Percentiles rank a stretch among this genome's conserved stretches.
phyloP scores from a whole-genome alignment of 169 alveolate species.

The Plasmodium berghei region DNA sequence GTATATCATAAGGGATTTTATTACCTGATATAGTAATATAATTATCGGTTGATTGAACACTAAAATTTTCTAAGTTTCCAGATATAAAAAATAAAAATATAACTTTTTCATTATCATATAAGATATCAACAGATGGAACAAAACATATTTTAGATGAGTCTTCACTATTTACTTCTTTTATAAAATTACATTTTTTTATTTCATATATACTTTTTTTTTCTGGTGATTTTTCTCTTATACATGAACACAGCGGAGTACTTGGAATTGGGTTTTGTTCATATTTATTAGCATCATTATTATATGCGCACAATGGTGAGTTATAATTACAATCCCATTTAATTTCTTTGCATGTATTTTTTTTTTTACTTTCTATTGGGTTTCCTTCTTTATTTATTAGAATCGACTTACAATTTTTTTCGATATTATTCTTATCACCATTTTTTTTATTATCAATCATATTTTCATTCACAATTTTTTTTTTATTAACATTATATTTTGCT shows the following conservation, averaged over 20 bases:
- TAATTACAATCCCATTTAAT: not conserved
- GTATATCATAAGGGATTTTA: constrained; percentile 54
- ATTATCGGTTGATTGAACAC: constrained; percentile 36
- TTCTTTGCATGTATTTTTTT: constrained; percentile 2
- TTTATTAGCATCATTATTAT: not conserved
- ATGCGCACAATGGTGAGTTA: not conserved
- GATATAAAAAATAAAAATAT: constrained; percentile 65
- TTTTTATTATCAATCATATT: no score
- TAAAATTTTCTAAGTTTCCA: constrained; percentile 58
- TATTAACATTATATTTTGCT: not conserved
- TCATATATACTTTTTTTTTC: constrained; percentile 9
- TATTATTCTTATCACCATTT: not conserved
- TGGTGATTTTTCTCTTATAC: not conserved
- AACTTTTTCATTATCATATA: constrained; percentile 69
- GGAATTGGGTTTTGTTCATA: constrained; percentile 7
- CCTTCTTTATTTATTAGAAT: no score
- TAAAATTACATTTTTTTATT: constrained; percentile 59
- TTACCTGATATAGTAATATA: constrained; percentile 70
- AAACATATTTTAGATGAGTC: constrained; percentile 7
- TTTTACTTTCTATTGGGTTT: not conserved
- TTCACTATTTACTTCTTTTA: constrained; percentile 60
- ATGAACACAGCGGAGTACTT: constrained; percentile 39
- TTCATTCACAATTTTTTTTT: not conserved
- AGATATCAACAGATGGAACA: constrained; percentile 63
- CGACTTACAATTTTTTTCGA: not conserved